Base-by-base conservation (phyloP, 179 eudicot genomes). In the Heliamphora pulchella region DNA sequence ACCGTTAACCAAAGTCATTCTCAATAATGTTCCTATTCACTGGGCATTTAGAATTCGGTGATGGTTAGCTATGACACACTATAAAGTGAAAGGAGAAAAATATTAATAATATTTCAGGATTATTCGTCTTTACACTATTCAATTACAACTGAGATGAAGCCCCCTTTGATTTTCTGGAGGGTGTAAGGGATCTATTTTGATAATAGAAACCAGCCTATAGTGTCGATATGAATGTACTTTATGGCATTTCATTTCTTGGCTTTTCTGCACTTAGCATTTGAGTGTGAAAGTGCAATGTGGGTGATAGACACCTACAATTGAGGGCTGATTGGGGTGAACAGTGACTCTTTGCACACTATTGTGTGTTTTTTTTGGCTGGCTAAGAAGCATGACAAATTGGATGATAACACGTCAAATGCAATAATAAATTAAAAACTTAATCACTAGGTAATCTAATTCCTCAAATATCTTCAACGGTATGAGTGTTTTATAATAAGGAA, bases 1-100 rank as follows among this genome's bases (percentile, higher is more conserved):
- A 51, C 61, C 10, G 59, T 51, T 31, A 13, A 13, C 76, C 76
- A 72, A 72, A 54, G 5, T 72, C 76, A 51, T 48, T 72, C n/a
- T 20, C 58, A 54, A 10, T 54, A 13, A 71, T 9, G 8, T 20
- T 18, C 20, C 3, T 14, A 59, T 15, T 59, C 20, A 59, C 18
- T 3, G 5, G 14, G 18, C 64, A 59, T 59, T 59, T 59, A 17
- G 64, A 59, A 59, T 17, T 59, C 18, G 20, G 64, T 18, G 64
- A 59, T 14, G 18, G 20, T 59, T 59, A 59, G 64, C 20, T 17
- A 59, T 14, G 64, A 17, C n/a, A 17, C 14, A 17, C 3, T 6
- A 54, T 59, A 59, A 59, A 59, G 5, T 2, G 18, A 59, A 14
- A 4, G 6, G 15, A 59, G 10, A 15, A 0, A 59, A 14, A 59